These are phyloP conservation scores for Sclerotiophoma versabilis DNA, from an alignment of 2,329 filamentous ascomycete genomes.

Conservation along the genomic window DNA sequence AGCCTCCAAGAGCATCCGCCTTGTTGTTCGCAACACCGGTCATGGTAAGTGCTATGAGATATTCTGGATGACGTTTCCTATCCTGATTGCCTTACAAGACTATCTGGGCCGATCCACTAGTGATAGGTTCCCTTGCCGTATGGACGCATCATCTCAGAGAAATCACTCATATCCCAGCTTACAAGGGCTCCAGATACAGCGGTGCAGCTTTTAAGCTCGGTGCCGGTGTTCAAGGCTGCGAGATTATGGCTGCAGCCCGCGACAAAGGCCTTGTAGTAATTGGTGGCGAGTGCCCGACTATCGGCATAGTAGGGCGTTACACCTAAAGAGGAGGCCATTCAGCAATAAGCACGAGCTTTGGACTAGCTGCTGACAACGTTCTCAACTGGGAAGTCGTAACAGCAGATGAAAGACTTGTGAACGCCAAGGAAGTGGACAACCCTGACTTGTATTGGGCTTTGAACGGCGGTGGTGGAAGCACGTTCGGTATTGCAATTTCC, in stretches of 20 bases:
- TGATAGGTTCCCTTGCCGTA: slow-evolving; percentile 19
- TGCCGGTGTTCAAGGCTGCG: slow-evolving; percentile 35
- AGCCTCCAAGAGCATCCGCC: slow-evolving; percentile 30
- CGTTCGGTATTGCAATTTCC: slow-evolving; percentile 34
- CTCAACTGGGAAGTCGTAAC: slow-evolving; percentile 34
- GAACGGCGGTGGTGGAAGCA: slow-evolving; percentile 37
- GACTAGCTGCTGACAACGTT: slow-evolving; percentile 37
- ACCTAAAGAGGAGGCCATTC: slow-evolving; percentile 55
- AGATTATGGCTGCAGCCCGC: slow-evolving; percentile 28
- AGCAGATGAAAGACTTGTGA: slow-evolving; percentile 27
- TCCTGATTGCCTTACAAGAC: slow-evolving; percentile 3
- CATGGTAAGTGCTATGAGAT: slow-evolving; percentile 18
- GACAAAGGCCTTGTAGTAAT: slow-evolving; percentile 26
- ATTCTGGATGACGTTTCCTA: too few species aligned
- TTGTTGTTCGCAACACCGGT: slow-evolving; percentile 40
- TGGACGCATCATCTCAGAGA: slow-evolving; percentile 30
- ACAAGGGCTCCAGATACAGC: slow-evolving; percentile 2
- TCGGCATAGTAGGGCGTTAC: slow-evolving; percentile 53
- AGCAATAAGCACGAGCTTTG: slow-evolving; percentile 56
- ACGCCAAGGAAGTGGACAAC: slow-evolving; percentile 23
- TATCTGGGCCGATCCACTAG: slow-evolving; percentile 27
- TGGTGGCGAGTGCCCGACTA: slow-evolving; percentile 47
- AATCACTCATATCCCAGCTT: slow-evolving; percentile 16
- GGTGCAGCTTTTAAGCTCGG: slow-evolving; percentile 31
- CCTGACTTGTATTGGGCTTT: slow-evolving; percentile 41